Percentiles rank a stretch among this genome's conserved stretches.
Conservation (phyloP, 805 yeast species). For the Kazachstania psychrophila region DNA sequence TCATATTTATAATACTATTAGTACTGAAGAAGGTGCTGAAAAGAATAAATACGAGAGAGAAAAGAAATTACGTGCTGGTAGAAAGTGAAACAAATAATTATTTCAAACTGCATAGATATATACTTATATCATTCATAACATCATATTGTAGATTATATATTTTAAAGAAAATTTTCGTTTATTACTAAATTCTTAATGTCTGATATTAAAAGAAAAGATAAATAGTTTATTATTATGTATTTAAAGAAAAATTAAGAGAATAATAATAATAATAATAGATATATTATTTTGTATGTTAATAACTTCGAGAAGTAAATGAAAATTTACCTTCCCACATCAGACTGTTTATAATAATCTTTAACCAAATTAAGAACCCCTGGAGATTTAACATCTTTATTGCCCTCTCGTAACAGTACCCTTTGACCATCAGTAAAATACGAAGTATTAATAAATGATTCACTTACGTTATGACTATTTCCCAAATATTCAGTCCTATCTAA, state of each 20-base stretch:
- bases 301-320: background rate
- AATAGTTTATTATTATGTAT: background rate
- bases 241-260: background rate
- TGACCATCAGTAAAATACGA: background rate
- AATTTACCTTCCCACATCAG: slow-evolving; percentile 21
- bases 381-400: background rate
- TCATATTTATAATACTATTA: slow-evolving; percentile 72
- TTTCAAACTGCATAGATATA: too few relatives aligned
- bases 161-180: too few relatives aligned
- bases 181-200: background rate
- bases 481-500: background rate
- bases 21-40: slow-evolving; percentile 91
- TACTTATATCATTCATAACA: too few relatives aligned
- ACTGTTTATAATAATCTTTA: slow-evolving; percentile 61
- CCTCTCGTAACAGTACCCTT: background rate
- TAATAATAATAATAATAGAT: background rate
- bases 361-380: slow-evolving; percentile 68
- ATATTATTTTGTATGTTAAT: background rate
- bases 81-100: too few relatives aligned
- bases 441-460: slow-evolving; percentile 6
- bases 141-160: too few relatives aligned
- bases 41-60: slow-evolving; percentile 88
- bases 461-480: background rate
- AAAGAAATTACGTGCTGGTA: slow-evolving; percentile 51
- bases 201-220: background rate